phyloP scores from a whole-genome alignment of 164 flowering plant genomes.

The Amborella trichopoda region DNA sequence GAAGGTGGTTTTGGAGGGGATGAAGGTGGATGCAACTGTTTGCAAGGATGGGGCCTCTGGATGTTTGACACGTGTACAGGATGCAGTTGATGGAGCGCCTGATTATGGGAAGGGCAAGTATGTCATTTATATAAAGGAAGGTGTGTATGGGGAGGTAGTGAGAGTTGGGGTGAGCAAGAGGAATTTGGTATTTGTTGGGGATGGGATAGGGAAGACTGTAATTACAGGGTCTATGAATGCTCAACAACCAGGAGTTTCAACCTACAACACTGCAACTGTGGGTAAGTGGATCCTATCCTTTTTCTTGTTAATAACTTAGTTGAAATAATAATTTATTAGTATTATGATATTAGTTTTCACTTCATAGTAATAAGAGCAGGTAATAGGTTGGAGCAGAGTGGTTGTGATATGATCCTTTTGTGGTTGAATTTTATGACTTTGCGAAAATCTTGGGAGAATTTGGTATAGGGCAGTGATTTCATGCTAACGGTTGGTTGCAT shows the following conservation, averaged over 20 bases:
- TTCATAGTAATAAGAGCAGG: too few relatives aligned
- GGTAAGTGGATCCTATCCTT: too few relatives aligned
- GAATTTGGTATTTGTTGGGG: constrained; percentile 75
- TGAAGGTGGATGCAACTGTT: constrained; percentile 45
- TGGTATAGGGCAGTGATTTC: too few relatives aligned
- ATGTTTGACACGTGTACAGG: constrained; percentile 52
- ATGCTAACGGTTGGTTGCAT: too few relatives aligned
- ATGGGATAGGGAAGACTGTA: constrained; percentile 85
- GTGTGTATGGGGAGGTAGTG: constrained; percentile 69
- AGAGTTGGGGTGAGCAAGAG: constrained; percentile 60
- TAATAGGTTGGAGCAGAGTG: too few relatives aligned
- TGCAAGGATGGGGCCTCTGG: constrained; percentile 38
- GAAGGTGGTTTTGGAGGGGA: not conserved
- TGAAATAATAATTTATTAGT: too few relatives aligned
- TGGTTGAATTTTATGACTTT: too few relatives aligned
- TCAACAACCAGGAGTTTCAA: constrained; percentile 47
- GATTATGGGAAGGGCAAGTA: constrained; percentile 19
- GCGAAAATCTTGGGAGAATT: too few relatives aligned
- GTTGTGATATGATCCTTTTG: too few relatives aligned
- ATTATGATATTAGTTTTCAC: too few relatives aligned
- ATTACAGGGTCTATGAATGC: constrained; percentile 58
- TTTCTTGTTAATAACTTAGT: too few relatives aligned
- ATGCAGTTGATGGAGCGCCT: constrained; percentile 69
- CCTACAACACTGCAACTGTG: constrained; percentile 70
- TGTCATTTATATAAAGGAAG: constrained; percentile 61